phyloP scores from a whole-genome alignment of 768 basidiomycete species.

The Russula dissimulans region DNA sequence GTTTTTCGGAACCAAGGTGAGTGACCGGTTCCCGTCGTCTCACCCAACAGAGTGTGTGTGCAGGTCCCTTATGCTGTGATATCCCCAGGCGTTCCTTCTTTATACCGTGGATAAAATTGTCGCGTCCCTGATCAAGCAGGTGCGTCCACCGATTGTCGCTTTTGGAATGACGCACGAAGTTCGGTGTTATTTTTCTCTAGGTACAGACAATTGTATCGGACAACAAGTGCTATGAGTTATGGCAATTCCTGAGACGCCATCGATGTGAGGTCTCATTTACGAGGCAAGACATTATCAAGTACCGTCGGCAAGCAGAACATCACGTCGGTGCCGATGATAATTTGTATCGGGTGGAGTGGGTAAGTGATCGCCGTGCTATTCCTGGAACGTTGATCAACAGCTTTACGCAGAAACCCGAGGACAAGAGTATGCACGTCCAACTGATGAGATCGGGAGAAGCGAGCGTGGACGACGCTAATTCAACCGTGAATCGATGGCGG shows the following conservation, averaged over 20 bases:
- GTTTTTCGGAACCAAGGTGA: slow-evolving; percentile 82
- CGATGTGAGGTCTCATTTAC: slow-evolving; percentile 45
- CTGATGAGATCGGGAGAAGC: slow-evolving; percentile 55
- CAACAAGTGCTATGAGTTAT: slow-evolving; percentile 78
- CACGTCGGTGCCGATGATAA: slow-evolving; percentile 69
- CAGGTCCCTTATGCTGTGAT: slow-evolving; percentile 24
- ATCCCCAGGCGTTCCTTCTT: slow-evolving; percentile 68
- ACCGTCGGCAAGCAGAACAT: slow-evolving; percentile 71
- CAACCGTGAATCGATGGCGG: slow-evolving; percentile 50
- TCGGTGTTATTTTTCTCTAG: slow-evolving; percentile 31
- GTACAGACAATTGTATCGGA: slow-evolving; percentile 83
- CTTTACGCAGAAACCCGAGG: slow-evolving; percentile 40
- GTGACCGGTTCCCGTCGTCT: slow-evolving; percentile 18
- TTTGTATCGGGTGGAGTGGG: slow-evolving; percentile 75
- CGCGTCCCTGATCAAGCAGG: slow-evolving; percentile 85
- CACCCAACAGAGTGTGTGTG: neutral
- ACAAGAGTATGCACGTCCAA: slow-evolving; percentile 49
- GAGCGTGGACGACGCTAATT: slow-evolving; percentile 48
- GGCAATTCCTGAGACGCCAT: slow-evolving; percentile 61
- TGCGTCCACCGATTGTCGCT: slow-evolving; percentile 24
- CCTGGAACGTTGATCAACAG: neutral
- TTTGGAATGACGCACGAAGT: neutral
- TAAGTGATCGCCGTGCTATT: slow-evolving; percentile 29
- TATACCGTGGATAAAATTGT: slow-evolving; percentile 95
- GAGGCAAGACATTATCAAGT: slow-evolving; percentile 61